phyloP scores from a whole-genome alignment of 2,329 filamentous ascomycete genomes.

The Fusarium ambrosium region DNA sequence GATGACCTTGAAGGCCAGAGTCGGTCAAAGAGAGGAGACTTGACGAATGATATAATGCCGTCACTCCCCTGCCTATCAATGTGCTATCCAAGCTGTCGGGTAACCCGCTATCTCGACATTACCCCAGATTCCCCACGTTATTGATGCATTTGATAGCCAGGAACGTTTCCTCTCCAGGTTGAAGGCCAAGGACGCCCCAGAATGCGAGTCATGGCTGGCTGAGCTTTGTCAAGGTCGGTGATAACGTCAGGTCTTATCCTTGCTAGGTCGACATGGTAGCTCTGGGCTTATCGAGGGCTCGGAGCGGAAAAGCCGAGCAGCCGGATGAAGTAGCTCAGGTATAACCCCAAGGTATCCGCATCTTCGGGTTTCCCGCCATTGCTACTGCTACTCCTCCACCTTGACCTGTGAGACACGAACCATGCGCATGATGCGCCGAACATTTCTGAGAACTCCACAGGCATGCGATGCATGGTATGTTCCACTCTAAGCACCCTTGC shows the following conservation, averaged over 20 bases:
- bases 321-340: background rate
- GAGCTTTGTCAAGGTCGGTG: background rate
- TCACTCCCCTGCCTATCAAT: background rate
- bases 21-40: background rate
- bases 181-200: background rate
- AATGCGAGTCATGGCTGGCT: background rate
- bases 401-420: background rate
- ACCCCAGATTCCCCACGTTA: background rate
- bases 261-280: background rate
- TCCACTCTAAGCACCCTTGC: background rate
- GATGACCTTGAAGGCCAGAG: background rate
- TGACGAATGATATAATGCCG: background rate
- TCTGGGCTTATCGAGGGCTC: background rate
- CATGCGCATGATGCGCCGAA: conserved; percentile 2
- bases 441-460: conserved; percentile 10
- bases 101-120: background rate
- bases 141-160: background rate
- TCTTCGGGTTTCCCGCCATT: background rate
- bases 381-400: background rate
- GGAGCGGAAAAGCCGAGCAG: background rate
- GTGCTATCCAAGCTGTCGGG: background rate
- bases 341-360: background rate
- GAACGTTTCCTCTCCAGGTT: background rate
- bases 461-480: conserved; percentile 18
- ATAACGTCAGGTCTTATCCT: background rate